Base-by-base conservation (phyloP, 345 rosid genomes). In the Eucalyptus shirleyi region DNA sequence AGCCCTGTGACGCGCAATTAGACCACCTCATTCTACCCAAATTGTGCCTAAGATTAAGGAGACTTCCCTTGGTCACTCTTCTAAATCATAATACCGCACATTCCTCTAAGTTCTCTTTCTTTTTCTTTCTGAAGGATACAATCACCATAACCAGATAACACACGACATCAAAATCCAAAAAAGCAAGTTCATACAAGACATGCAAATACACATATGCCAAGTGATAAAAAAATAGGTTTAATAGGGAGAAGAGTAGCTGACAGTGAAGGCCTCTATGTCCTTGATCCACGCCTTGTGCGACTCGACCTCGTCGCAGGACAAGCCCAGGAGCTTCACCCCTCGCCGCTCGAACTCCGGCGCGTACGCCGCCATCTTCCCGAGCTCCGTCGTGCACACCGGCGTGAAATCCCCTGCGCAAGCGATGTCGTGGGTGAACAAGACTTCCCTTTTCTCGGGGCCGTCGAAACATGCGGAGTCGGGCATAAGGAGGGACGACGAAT, bases 331-430 rank as follows among this genome's bases (percentile, higher is more conserved):
- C 94, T 96, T 95, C 44, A 93, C 98, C 13, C 94, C 97, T 91
- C 95, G 93, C 87, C 92, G 89, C 69, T 87, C 67, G 56, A 96
- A 96, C 93, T 96, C 96, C 14, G 90, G 87, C 72, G 89, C 92
- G 47, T 92, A 91, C 56, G 92, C 91, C 0, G 94, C 99, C 94
- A 97, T 95, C 92, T 93, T 92, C 9, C 94, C 96, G 18, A 96
- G 97, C 89, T 97, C 99, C 45, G 98, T 96, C 4, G 98, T 97
- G 90, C 98, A 97, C 2, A 95, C 98, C 2, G 98, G 98, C 2
- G 98, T 97, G 93, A 97, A 97, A 92, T 97, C 99, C 56, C 95
- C 98, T 97, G 40, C 87, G 17, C 28, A 23, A 2, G 8, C 30
- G 24, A 56, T 10, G 17, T 17, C 8, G 23, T 3, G 49, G 23